A percentile compares a stretch with the other conserved stretches of the same genome.
Evolutionary conservation across 2,329 filamentous ascomycete species (phyloP).

Genomic region (Ceratocystis ficicola): DNA sequence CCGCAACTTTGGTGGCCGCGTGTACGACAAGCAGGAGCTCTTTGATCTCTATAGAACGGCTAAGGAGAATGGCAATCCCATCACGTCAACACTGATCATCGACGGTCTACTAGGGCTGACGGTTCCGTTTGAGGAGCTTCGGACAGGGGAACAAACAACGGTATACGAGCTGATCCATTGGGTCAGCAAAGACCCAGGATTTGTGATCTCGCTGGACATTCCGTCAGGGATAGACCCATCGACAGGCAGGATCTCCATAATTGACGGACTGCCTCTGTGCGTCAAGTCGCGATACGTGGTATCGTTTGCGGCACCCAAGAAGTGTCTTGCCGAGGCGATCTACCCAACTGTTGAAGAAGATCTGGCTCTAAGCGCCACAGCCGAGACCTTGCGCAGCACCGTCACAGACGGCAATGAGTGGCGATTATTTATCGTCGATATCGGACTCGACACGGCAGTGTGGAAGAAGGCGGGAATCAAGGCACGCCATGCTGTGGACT

Average conservation of each 20-base stretch:
- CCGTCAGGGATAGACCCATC: slow-evolving; percentile 79
- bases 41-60: slow-evolving; percentile 47
- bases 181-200: slow-evolving; percentile 77
- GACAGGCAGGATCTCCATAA: slow-evolving; percentile 52
- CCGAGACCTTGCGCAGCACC: slow-evolving; percentile 25
- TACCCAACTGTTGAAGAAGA: slow-evolving; percentile 29
- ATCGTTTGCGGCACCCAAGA: slow-evolving; percentile 75
- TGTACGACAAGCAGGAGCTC: slow-evolving; percentile 49
- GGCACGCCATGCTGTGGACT: slow-evolving; percentile 73
- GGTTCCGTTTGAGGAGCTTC: slow-evolving; percentile 76
- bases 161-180: slow-evolving; percentile 86
- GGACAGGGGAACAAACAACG: slow-evolving; percentile 67
- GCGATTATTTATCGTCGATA: slow-evolving; percentile 74
- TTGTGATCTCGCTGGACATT: slow-evolving; percentile 77
- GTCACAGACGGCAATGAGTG: slow-evolving; percentile 47
- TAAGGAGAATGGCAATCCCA: slow-evolving; percentile 22
- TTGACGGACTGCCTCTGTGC: slow-evolving; percentile 67
- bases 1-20: slow-evolving; percentile 66
- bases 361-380: slow-evolving; percentile 21
- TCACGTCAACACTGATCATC: slow-evolving; percentile 64
- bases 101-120: slow-evolving; percentile 82
- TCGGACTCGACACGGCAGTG: slow-evolving; percentile 69
- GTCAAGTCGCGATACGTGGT: slow-evolving; percentile 74
- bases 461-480: slow-evolving; percentile 77
- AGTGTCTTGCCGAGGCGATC: slow-evolving; percentile 67